phyloP scores from a whole-genome alignment of 805 yeast species.

The Suhomyces sp. region DNA sequence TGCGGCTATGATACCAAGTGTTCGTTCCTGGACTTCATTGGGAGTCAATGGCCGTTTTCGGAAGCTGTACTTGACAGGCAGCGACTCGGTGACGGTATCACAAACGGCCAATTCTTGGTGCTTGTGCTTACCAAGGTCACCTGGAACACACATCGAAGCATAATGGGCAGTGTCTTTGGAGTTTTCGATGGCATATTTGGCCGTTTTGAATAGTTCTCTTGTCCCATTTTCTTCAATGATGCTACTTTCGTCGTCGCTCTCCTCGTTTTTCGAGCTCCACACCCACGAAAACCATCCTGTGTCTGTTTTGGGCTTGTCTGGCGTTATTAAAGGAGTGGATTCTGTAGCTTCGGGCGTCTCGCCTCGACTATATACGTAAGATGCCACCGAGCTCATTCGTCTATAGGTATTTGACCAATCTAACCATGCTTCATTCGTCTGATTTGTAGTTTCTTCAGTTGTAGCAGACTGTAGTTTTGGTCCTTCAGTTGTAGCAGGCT shows the following conservation, averaged over 20 bases:
- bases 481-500: background rate
- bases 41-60: conserved; percentile 33
- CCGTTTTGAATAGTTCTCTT: conserved; percentile 27
- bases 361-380: conserved; percentile 10
- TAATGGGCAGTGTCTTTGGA: conserved; percentile 32
- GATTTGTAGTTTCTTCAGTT: background rate
- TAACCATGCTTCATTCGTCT: conserved; percentile 5
- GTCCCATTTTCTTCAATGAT: conserved; percentile 14
- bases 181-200: conserved; percentile 32
- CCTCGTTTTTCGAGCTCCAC: conserved; percentile 15
- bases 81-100: conserved; percentile 30
- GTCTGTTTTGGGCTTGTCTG: background rate
- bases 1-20: conserved; percentile 10
- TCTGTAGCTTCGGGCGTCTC: background rate
- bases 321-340: background rate
- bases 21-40: conserved; percentile 33
- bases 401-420: conserved; percentile 13
- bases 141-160: conserved; percentile 23
- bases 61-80: conserved; percentile 32
- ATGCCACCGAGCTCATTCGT: conserved; percentile 12
- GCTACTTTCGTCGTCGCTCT: conserved; percentile 14
- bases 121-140: background rate
- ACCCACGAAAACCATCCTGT: conserved; percentile 26
- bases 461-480: background rate
- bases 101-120: conserved; percentile 30